Base-by-base conservation (phyloP, 805 yeast genomes). In the Lipomyces starkeyi region DNA sequence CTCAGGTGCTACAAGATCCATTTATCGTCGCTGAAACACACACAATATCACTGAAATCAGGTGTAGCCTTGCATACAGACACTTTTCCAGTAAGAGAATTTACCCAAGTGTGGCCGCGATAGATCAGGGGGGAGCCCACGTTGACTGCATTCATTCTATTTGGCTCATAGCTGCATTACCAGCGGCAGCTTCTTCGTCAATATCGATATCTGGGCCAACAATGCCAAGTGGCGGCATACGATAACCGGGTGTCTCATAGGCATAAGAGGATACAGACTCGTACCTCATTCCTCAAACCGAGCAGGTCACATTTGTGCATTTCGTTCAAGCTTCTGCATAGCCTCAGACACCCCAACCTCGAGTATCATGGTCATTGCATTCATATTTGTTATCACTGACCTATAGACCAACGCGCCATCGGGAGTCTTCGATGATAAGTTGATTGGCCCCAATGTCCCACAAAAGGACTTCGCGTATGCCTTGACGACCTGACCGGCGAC, bases 41-140 rank as follows among this genome's bases (percentile, higher is more conserved):
- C 4, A 49, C 54, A 49, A 49, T 49, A 49, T 22, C 54, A 49
- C 54, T 49, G 25, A 49, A 49, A 49, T 49, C 54, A 49, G 54
- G 27, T 1, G 54, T 49, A n/a, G 54, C 54, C 54, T 14, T n/a
- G 4, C n/a, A 49, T 11, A 49, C 25, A 27, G 25, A 49, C 11
- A 49, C 54, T 49, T 9, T 49, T 7, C 54, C 54, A 2, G 25
- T n/a, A n/a, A 49, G 54, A 49, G 54, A 49, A 22, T 49, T 49
- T 49, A 49, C 54, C 54, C 54, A 49, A n/a, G 8, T 2, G 54
- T 17, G 54, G 25, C 22, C 54, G 5, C 54, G 54, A 49, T 20
- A 49, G 11, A 49, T 49, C 11, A 49, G n/a, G 7, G 54, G 54
- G 27, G 3, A 14, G 8, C 54, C 54, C 54, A 49, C 2, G 22